phyloP scores from a whole-genome alignment of 2,329 filamentous ascomycete species.

The Colletotrichum melonis region DNA sequence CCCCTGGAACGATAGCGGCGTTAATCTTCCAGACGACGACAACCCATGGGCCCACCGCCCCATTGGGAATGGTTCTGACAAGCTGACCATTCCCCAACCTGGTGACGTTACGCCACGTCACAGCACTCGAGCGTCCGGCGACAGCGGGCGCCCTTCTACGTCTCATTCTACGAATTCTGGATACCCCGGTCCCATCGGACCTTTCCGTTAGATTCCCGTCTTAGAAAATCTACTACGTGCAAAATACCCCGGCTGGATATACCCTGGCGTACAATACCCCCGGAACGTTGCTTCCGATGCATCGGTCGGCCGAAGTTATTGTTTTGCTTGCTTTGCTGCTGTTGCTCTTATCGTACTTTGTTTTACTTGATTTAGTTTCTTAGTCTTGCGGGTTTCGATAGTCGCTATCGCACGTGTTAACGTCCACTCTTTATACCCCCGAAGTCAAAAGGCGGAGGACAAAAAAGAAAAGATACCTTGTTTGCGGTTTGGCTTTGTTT shows the following conservation, averaged over 20 bases:
- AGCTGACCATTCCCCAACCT: conserved; percentile 74
- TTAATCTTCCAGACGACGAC: conserved; percentile 93
- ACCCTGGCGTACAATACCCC: conserved; percentile 72
- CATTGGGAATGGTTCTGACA: conserved; percentile 74
- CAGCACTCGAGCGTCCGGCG: conserved; percentile 84
- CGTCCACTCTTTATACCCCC: conserved; percentile 39
- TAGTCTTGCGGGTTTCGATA: conserved; percentile 32
- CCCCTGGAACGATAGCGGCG: conserved; percentile 97
- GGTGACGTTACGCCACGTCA: conserved; percentile 89
- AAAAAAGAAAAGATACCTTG: conserved; percentile 38
- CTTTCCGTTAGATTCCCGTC: conserved; percentile 80
- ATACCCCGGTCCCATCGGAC: conserved; percentile 93
- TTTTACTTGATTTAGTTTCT: conserved; percentile 40
- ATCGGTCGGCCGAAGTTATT: conserved; percentile 57
- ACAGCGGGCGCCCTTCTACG: conserved; percentile 92
- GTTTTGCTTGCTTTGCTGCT: conserved; percentile 46
- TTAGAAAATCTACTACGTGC: conserved; percentile 59
- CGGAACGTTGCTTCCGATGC: conserved; percentile 55
- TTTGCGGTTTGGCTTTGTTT: conserved; percentile 27
- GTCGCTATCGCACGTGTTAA: conserved; percentile 39
- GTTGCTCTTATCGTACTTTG: conserved; percentile 40
- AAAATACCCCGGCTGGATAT: conserved; percentile 74
- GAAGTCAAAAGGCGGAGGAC: conserved; percentile 33
- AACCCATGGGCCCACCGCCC: conserved; percentile 72
- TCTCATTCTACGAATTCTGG: conserved; percentile 95